These are phyloP conservation scores for Penicillium sp. DNA, from an alignment of 2,329 filamentous ascomycete species.

Conservation along the genomic window DNA sequence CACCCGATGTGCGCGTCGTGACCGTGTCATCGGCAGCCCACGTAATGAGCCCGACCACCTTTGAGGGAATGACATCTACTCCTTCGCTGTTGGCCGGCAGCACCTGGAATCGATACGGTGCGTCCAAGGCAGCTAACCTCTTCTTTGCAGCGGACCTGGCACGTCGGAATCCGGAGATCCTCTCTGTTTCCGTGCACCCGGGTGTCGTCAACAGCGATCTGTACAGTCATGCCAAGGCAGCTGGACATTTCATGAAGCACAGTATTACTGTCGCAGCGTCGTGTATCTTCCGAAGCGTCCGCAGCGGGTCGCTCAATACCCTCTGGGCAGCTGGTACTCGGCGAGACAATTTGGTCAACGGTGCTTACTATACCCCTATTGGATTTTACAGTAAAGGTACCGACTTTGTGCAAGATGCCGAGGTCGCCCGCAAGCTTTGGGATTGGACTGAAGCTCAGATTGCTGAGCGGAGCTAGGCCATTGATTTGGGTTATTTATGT, in stretches of 20 bases:
- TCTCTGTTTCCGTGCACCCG: conserved; percentile 47
- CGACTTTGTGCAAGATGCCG: conserved; percentile 28
- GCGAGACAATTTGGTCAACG: conserved; percentile 32
- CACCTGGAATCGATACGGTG: conserved; percentile 47
- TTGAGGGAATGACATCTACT: conserved; percentile 38
- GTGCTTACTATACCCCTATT: conserved; percentile 42
- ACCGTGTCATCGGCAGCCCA: conserved; percentile 37
- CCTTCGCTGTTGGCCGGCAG: conserved; percentile 30
- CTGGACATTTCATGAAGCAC: conserved; percentile 22
- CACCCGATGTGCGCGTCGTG: conserved; percentile 29
- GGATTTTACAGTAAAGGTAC: conserved; percentile 31
- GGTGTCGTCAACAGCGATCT: conserved; percentile 43
- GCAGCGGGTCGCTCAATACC: conserved; percentile 39
- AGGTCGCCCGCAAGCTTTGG: conserved; percentile 37
- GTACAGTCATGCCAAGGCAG: conserved; percentile 31
- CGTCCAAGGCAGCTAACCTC: conserved; percentile 49
- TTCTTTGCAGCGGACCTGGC: conserved; percentile 42
- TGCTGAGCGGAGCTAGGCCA: conserved; percentile 12
- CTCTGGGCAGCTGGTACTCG: conserved; percentile 39
- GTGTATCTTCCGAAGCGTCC: conserved; percentile 29
- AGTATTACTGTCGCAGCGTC: conserved; percentile 17
- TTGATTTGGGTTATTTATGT: not conserved
- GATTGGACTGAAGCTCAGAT: conserved; percentile 43
- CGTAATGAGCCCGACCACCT: conserved; percentile 29
- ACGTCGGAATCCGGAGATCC: conserved; percentile 32